Conservation (phyloP, 164 flowering plant species). For the Magnolia officinalis region DNA sequence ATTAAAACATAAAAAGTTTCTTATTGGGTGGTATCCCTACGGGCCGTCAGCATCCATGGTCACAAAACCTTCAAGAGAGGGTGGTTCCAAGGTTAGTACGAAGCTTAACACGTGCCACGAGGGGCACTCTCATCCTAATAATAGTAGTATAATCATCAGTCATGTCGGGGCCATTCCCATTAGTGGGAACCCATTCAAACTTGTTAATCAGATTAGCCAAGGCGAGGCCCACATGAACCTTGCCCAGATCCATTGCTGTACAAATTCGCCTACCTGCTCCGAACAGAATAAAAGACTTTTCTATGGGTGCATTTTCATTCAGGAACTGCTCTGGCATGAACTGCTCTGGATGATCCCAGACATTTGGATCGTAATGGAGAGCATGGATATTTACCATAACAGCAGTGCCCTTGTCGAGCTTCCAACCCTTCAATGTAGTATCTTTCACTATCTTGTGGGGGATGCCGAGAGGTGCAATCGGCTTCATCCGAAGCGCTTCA, state of each 20-base stretch:
- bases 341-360: conserved; percentile 15
- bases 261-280: conserved; percentile 22
- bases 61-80: too few relatives aligned
- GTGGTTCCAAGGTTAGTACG: too few relatives aligned
- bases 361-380: conserved; percentile 7
- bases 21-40: too few relatives aligned
- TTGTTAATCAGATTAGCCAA: conserved; percentile 21
- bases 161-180: conserved; percentile 19
- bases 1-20: too few relatives aligned
- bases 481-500: conserved; percentile 15
- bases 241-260: conserved; percentile 24
- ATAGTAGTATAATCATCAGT: background rate
- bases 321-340: conserved; percentile 20
- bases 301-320: background rate
- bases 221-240: conserved; percentile 16
- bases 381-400: conserved; percentile 22
- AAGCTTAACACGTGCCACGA: too few relatives aligned
- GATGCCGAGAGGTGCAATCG: conserved; percentile 9
- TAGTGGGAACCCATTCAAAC: conserved; percentile 16
- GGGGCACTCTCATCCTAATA: too few relatives aligned
- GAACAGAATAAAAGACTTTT: conserved; percentile 17
- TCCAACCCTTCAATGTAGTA: conserved; percentile 13
- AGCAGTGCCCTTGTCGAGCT: conserved; percentile 10
- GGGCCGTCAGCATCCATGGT: too few relatives aligned
- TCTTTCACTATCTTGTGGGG: conserved; percentile 7